Evolutionary conservation across 1,284 basidiomycete genomes (phyloP), one percentile per base, ranked within the genome.

Genomic region (Cystobasidiaceae sp.): DNA sequence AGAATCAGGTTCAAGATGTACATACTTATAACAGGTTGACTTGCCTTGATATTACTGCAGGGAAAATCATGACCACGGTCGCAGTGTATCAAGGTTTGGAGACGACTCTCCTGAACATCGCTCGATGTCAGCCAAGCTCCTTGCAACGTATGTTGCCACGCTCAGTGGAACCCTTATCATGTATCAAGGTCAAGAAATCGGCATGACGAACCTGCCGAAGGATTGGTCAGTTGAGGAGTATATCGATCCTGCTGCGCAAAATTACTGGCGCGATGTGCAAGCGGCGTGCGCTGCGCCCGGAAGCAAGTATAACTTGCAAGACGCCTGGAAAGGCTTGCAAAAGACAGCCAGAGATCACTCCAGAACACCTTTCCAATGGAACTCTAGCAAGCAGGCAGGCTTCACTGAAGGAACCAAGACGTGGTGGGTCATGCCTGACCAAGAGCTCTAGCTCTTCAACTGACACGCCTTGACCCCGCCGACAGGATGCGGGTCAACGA

Each of bases 401-500:
- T 89, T 89, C 75, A 83, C 83, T 2, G 79, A 80, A 0, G 82
- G 82, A 21, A 70, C 65, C 30, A 70, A 52, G 50, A 52, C 50
- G 19, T 52, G 50, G 50, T 27, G 27, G 37, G 27, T 17, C n/a
- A 37, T 3, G 23, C 6, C 5, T 8, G 7, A 28, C 6, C 5
- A 49, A 23, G 46, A 4, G 6, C 4, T 19, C 4, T 17, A 3
- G 17, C 6, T 4, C 3, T 27, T 49, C 19, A 21, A 33, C 4
- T 55, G 9, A 9, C 9, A 46, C n/a, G n/a, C n/a, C n/a, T n/a
- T n/a, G n/a, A n/a, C n/a, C 66, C 2, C 80, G 76, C n/a, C 13
- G 85, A 87, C 0, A 90, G 87, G 88, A 89, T 89, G 86, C 79
- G 85, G 13, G 82, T 86, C 8, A 85, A 87, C 71, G 85, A 87